phyloP scores from a whole-genome alignment of 306 rosid species.

The Pueraria montana region DNA sequence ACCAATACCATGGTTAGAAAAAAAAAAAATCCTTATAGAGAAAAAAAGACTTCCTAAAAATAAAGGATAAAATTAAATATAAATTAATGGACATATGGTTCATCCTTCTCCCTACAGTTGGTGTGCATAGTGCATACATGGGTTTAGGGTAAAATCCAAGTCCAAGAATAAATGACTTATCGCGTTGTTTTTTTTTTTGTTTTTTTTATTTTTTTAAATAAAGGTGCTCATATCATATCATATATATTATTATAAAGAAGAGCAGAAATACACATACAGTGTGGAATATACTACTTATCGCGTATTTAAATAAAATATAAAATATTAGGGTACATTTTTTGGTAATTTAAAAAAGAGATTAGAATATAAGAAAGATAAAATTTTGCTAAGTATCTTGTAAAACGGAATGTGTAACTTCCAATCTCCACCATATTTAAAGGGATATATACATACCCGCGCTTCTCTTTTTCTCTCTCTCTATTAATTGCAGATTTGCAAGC shows the following conservation, averaged over 20 bases:
- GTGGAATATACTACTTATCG: too few relatives aligned
- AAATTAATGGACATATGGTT: not conserved
- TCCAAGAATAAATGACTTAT: not conserved
- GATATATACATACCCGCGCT: not conserved
- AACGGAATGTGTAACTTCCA: not conserved
- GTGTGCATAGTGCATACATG: not conserved
- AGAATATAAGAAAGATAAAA: not conserved
- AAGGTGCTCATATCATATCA: too few relatives aligned
- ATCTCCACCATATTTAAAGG: not conserved
- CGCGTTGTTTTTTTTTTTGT: too few relatives aligned
- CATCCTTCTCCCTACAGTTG: not conserved
- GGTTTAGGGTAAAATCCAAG: not conserved
- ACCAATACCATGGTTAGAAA: too few relatives aligned
- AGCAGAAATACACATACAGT: too few relatives aligned
- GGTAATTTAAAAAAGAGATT: not conserved
- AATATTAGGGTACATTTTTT: not conserved
- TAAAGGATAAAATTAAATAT: not conserved
- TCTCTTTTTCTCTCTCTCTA: too few relatives aligned
- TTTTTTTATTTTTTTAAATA: too few relatives aligned
- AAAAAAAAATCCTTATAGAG: not conserved
- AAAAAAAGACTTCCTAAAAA: too few relatives aligned
- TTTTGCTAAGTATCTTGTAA: not conserved
- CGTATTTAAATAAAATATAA: not conserved
- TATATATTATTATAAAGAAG: too few relatives aligned
- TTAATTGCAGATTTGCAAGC: not conserved